These are phyloP conservation scores for Cryptococcus sp. DNA, from an alignment of 1,284 basidiomycete genomes.

Conservation along the genomic window DNA sequence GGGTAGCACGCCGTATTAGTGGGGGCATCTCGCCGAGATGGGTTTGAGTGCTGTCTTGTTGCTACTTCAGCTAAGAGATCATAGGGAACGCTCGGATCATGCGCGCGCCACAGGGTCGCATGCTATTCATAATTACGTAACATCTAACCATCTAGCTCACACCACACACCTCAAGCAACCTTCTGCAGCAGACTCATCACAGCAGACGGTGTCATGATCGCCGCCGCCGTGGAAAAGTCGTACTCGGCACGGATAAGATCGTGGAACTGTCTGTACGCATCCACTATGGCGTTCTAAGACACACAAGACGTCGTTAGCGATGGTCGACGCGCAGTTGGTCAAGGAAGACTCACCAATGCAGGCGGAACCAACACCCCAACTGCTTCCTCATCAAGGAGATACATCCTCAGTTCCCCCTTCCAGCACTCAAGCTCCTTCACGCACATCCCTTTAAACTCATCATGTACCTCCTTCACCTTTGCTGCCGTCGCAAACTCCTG, in stretches of 20 bases:
- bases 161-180: neutral
- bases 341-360: constrained; percentile 54
- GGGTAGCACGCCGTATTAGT: neutral
- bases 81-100: neutral
- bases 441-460: constrained; percentile 55
- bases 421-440: constrained; percentile 57
- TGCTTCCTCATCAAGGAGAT: constrained; percentile 74
- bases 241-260: constrained; percentile 54
- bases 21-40: constrained; percentile 12
- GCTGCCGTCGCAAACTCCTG: constrained; percentile 54
- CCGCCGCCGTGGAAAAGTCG: constrained; percentile 49
- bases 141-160: neutral
- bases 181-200: constrained; percentile 34
- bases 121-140: neutral
- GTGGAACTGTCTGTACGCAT: constrained; percentile 68
- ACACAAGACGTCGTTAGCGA: neutral
- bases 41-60: neutral
- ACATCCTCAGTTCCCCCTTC: constrained; percentile 61
- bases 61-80: too few species aligned
- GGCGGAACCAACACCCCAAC: constrained; percentile 72
- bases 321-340: neutral
- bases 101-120: neutral
- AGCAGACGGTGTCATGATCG: constrained; percentile 45
- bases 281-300: constrained; percentile 59
- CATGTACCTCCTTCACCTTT: constrained; percentile 54